These are phyloP conservation scores for Salisapilia sapeloensis DNA, from an alignment of 352 stramenopile species.

Conservation along the genomic window DNA sequence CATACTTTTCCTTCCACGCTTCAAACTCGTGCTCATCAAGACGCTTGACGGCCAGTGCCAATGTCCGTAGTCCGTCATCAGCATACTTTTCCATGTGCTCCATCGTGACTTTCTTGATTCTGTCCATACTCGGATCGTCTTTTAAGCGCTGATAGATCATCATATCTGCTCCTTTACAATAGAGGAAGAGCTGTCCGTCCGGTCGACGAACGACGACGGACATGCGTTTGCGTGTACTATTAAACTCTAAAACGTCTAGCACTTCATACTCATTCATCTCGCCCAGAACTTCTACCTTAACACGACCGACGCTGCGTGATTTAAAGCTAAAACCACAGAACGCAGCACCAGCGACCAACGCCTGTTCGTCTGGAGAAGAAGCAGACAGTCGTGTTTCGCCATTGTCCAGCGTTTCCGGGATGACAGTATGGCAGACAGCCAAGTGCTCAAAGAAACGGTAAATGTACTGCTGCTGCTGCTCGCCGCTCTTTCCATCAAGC, in stretches of 20 bases:
- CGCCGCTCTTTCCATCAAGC: slow-evolving; percentile 24
- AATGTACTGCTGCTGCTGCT: slow-evolving; percentile 31
- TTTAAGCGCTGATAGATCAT: slow-evolving; percentile 78
- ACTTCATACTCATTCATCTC: slow-evolving; percentile 33
- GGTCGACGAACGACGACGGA: slow-evolving; percentile 43
- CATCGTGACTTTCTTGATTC: slow-evolving; percentile 33
- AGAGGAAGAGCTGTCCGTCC: slow-evolving; percentile 35
- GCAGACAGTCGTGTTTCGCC: slow-evolving; percentile 47
- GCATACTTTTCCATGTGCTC: slow-evolving; percentile 76
- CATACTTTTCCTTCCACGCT: slow-evolving; percentile 54
- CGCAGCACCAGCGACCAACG: slow-evolving; percentile 51
- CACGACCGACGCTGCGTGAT: slow-evolving; percentile 29
- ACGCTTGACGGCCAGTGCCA: slow-evolving; percentile 57
- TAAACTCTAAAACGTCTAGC: slow-evolving; percentile 64
- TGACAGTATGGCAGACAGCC: slow-evolving; percentile 71
- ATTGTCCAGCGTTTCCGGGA: slow-evolving; percentile 45
- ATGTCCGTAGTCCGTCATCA: slow-evolving; percentile 68
- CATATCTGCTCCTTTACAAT: slow-evolving; percentile 87
- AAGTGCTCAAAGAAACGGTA: slow-evolving; percentile 73
- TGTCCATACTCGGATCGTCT: slow-evolving; percentile 23
- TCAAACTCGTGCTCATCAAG: slow-evolving; percentile 55
- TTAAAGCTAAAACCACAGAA: slow-evolving; percentile 61
- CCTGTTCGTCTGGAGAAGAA: slow-evolving; percentile 76
- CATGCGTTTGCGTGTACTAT: slow-evolving; percentile 65
- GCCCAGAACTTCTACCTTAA: slow-evolving; percentile 25